Evolutionary conservation across 441 rosid genomes (phyloP).

Genomic region (Populus trichocarpa): DNA sequence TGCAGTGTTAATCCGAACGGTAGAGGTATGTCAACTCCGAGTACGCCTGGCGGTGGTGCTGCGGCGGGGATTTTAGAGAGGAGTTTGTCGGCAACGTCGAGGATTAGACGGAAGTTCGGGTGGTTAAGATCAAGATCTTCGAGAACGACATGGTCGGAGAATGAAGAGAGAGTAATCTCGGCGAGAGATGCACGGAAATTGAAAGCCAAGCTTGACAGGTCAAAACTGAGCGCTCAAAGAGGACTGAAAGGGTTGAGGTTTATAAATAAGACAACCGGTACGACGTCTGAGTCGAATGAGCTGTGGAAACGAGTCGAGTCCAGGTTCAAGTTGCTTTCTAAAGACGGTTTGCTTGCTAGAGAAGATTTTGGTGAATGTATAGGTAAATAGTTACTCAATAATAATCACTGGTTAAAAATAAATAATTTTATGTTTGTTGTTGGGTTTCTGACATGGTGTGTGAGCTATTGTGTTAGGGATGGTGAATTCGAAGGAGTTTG

Average conservation of each 20-base stretch:
- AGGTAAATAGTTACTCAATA: conserved; percentile 34
- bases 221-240: conserved; percentile 68
- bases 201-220: conserved; percentile 56
- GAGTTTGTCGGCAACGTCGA: conserved; percentile 60
- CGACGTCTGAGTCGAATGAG: conserved; percentile 39
- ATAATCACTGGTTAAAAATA: neutral
- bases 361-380: conserved; percentile 95
- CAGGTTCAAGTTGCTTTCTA: conserved; percentile 52
- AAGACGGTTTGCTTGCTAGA: conserved; percentile 65
- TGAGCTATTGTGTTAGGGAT: conserved; percentile 45
- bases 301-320: conserved; percentile 73
- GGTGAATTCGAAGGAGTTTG: conserved; percentile 88
- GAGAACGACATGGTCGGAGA: conserved; percentile 37
- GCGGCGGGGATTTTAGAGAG: conserved; percentile 26
- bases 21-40: neutral
- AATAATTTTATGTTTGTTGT: neutral
- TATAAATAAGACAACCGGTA: conserved; percentile 54
- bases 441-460: neutral
- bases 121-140: conserved; percentile 60
- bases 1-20: conserved; percentile 60
- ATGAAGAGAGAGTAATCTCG: conserved; percentile 26
- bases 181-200: conserved; percentile 60
- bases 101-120: conserved; percentile 51
- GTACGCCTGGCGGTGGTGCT: conserved; percentile 8
- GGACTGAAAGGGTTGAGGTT: conserved; percentile 80